phyloP scores from a whole-genome alignment of 768 basidiomycete genomes.

The Lactifluus pinguis region DNA sequence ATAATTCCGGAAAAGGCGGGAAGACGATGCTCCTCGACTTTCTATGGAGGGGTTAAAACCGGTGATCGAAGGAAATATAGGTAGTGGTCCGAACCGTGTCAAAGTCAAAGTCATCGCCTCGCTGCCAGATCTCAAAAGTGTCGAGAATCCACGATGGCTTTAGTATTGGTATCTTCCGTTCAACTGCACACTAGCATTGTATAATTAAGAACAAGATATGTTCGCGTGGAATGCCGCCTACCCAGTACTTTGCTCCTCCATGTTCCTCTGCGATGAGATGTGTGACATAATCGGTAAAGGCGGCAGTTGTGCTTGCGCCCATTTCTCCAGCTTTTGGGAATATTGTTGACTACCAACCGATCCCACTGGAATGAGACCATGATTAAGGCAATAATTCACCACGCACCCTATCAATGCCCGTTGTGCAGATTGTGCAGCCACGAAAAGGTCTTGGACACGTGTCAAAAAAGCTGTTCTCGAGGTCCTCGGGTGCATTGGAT shows the following conservation, averaged over 20 bases:
- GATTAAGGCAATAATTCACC: background rate
- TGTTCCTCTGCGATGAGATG: constrained; percentile 79
- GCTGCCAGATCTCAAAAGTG: constrained; percentile 63
- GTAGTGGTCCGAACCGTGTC: constrained; percentile 35
- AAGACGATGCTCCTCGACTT: constrained; percentile 49
- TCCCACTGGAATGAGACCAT: background rate
- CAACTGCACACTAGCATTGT: constrained; percentile 61
- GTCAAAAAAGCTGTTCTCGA: constrained; percentile 21
- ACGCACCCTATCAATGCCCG: constrained; percentile 74
- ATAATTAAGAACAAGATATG: background rate
- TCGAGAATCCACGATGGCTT: constrained; percentile 69
- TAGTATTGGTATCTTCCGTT: constrained; percentile 73
- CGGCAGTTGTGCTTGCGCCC: constrained; percentile 57
- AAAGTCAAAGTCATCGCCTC: constrained; percentile 71
- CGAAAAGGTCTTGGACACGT: constrained; percentile 57
- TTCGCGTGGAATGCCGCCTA: constrained; percentile 26
- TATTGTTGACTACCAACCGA: constrained; percentile 43
- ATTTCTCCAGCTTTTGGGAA: constrained; percentile 75
- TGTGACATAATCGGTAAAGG: constrained; percentile 81
- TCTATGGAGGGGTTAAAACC: constrained; percentile 33
- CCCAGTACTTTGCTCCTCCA: constrained; percentile 78
- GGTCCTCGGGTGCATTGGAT: constrained; percentile 26
- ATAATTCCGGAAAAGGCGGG: constrained; percentile 64
- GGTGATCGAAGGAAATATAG: background rate
- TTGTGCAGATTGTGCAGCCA: constrained; percentile 60